These are phyloP conservation scores for Phaeotremella skinneri DNA, from an alignment of 768 basidiomycete genomes.

Conservation along the genomic window DNA sequence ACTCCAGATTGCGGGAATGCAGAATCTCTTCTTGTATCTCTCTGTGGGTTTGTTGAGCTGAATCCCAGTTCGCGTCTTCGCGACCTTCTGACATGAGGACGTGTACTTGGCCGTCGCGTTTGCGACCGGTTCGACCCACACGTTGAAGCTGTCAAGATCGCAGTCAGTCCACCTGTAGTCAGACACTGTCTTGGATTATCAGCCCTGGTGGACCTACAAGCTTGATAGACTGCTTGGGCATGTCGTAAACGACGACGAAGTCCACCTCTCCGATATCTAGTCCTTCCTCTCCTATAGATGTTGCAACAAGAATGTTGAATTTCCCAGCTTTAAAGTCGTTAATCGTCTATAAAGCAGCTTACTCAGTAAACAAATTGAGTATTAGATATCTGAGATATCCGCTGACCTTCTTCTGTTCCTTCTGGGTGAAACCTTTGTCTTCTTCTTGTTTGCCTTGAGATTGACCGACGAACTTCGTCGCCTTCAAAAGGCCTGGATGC, in stretches of 20 bases:
- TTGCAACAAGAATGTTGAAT: slow-evolving; percentile 89
- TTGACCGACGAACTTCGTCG: slow-evolving; percentile 81
- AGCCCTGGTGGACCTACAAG: slow-evolving; percentile 76
- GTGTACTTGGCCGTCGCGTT: slow-evolving; percentile 82
- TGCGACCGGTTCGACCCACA: slow-evolving; percentile 90
- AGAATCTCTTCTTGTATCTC: slow-evolving; percentile 85
- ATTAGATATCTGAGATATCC: slow-evolving; percentile 2
- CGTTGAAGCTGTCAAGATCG: slow-evolving; percentile 74
- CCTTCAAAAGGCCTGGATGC: slow-evolving; percentile 73
- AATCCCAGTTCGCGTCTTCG: slow-evolving; percentile 86
- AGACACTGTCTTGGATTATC: no score
- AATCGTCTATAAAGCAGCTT: slow-evolving; percentile 62
- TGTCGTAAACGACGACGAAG: slow-evolving; percentile 91
- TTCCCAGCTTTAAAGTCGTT: slow-evolving; percentile 79
- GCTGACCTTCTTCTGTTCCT: slow-evolving; percentile 80
- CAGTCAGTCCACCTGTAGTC: neutral
- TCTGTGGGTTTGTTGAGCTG: slow-evolving; percentile 78
- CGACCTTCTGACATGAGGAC: slow-evolving; percentile 85
- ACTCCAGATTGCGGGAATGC: slow-evolving; percentile 78
- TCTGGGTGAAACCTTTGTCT: slow-evolving; percentile 83
- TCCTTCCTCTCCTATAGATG: slow-evolving; percentile 96
- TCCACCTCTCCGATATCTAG: slow-evolving; percentile 98
- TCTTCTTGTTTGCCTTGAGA: slow-evolving; percentile 71
- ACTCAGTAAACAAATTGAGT: neutral
- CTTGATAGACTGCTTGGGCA: slow-evolving; percentile 91